Evolutionary conservation across 2,329 filamentous ascomycete species (phyloP), one percentile per base, ranked within the genome.

Genomic region (Huntiella bhutanensis): DNA sequence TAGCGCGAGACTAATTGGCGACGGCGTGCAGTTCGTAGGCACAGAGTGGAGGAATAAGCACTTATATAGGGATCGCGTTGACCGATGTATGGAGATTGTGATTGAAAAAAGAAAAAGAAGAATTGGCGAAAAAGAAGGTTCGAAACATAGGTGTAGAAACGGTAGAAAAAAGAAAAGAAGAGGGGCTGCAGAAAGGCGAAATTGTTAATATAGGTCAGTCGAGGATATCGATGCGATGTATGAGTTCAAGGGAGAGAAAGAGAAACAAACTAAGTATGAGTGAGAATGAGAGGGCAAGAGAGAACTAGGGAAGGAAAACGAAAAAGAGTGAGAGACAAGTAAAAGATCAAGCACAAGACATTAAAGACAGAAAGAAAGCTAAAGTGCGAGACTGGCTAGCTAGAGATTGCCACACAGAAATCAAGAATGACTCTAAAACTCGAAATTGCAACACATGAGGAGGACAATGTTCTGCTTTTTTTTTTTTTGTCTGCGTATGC

Each of bases 321-420:
- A 37, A 41, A 34, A 36, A 28, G 28, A 47, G 17, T 15, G 33
- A 35, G 11, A 42, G 16, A 40, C 16, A 33, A 32, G 46, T 28
- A 48, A 38, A 37, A 40, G 16, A 16, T 32, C n/a, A 15, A 34
- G 33, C 33, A 28, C 22, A 28, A 33, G 15, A 41, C 28, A 37
- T 22, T 51, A 41, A 35, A 47, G 39, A 49, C 46, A 49, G 49
- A 36, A 50, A 49, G 38, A 48, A 43, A 41, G 22, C 46, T 38
- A 13, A 43, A 32, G 13, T 11, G 11, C 13, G 16, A 15, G 16
- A 41, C 17, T 43, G 22, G 40, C 19, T 33, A 33, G 16, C 40
- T 46, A 48, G 46, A 34, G 43, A 50, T 33, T 11, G 19, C 40
- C 4, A 33, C 6, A 42, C 10, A 42, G 40, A 13, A 33, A 32